A percentile compares a stretch with the other conserved stretches of the same genome.
Conservation (phyloP, 2,329 filamentous ascomycete genomes). For the Stachybotrys elegans region DNA sequence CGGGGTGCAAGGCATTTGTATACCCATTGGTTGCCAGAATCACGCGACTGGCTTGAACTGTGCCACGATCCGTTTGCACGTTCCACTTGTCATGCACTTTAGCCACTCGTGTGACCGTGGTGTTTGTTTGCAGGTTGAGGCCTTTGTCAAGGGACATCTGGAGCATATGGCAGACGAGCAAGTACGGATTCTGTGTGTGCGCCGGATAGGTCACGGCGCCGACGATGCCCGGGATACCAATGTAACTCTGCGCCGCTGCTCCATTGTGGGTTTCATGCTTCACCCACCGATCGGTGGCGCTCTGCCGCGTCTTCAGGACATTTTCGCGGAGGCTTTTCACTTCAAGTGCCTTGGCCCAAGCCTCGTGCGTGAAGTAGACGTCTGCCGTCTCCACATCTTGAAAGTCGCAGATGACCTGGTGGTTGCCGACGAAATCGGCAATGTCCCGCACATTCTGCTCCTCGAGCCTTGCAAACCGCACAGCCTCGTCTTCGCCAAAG, state of each 20-base stretch:
- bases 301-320: conserved; percentile 14
- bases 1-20: conserved; percentile 36
- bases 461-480: not conserved
- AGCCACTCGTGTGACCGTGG: conserved; percentile 31
- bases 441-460: not conserved
- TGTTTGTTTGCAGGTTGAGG: conserved; percentile 48
- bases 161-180: conserved; percentile 30
- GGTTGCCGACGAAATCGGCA: not conserved
- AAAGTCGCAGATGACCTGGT: not conserved
- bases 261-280: no score
- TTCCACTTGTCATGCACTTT: conserved; percentile 22
- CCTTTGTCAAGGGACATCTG: conserved; percentile 36
- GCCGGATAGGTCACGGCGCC: conserved; percentile 14
- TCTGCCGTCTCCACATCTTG: not conserved
- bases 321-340: conserved; percentile 4
- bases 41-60: conserved; percentile 34
- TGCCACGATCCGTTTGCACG: conserved; percentile 37
- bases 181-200: conserved; percentile 19
- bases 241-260: conserved; percentile 9
- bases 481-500: not conserved
- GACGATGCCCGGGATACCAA: conserved; percentile 11
- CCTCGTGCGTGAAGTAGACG: conserved; percentile 2
- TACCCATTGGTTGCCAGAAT: conserved; percentile 51
- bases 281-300: no score
- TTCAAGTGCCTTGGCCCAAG: conserved; percentile 1